Evolutionary conservation across 805 yeast genomes (phyloP).

Genomic region (Nakazawaea ishiwadae): DNA sequence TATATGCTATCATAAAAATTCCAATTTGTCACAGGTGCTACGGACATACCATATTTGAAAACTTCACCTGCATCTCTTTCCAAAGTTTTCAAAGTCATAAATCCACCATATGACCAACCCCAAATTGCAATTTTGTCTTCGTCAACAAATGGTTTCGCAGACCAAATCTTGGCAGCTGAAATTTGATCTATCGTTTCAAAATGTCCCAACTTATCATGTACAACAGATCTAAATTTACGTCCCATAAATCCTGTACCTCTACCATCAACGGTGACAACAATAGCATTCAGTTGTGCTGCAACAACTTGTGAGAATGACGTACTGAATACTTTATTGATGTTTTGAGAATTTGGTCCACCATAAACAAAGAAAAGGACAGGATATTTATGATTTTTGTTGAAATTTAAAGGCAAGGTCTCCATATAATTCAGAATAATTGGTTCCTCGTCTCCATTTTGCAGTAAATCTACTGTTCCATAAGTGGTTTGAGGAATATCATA

Average conservation of each 20-base stretch:
- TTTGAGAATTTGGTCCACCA: slow-evolving; percentile 95
- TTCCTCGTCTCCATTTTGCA: slow-evolving; percentile 41
- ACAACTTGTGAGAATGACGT: slow-evolving; percentile 67
- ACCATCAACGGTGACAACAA: slow-evolving; percentile 94
- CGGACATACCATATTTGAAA: slow-evolving; percentile 88
- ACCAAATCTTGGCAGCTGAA: slow-evolving; percentile 74
- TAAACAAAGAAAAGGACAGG: slow-evolving; percentile 88
- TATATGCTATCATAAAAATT: slow-evolving; percentile 84
- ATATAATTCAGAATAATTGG: slow-evolving; percentile 54
- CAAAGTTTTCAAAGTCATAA: slow-evolving; percentile 81
- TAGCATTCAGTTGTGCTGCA: slow-evolving; percentile 71
- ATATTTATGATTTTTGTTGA: slow-evolving; percentile 58
- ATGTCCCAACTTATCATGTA: slow-evolving; percentile 77
- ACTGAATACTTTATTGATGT: slow-evolving; percentile 58
- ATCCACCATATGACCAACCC: slow-evolving; percentile 99
- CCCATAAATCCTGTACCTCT: slow-evolving; percentile 95
- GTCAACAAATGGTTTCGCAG: slow-evolving; percentile 59
- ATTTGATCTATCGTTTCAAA: slow-evolving; percentile 87
- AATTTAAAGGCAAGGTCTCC: slow-evolving; percentile 75
- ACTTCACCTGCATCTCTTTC: slow-evolving; percentile 73
- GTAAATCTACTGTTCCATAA: slow-evolving; percentile 48
- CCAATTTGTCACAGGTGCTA: slow-evolving; percentile 98
- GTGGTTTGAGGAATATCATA: slow-evolving; percentile 55
- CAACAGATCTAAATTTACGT: slow-evolving; percentile 67
- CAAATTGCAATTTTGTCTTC: slow-evolving; percentile 71